Conservation (phyloP, 345 rosid species). For the Raphanus raphanistrum region DNA sequence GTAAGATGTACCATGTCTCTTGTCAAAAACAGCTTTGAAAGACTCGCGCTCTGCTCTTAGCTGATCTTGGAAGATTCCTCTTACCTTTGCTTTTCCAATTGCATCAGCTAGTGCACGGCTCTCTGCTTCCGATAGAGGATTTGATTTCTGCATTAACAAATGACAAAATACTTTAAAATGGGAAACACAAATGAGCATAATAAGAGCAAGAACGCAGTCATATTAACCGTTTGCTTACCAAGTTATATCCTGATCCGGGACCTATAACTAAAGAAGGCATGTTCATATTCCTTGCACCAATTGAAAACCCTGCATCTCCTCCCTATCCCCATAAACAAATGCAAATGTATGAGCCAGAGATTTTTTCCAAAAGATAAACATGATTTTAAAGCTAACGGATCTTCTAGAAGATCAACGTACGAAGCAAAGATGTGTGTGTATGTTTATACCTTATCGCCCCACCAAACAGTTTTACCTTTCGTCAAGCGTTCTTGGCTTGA, state of each 20-base stretch:
- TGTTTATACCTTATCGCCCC: conserved; percentile 82
- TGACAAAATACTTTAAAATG: not conserved
- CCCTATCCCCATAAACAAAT: conserved; percentile 39
- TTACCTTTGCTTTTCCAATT: conserved; percentile 49
- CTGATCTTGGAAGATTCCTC: conserved; percentile 68
- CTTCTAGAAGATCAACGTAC: not conserved
- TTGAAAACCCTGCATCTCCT: conserved; percentile 74
- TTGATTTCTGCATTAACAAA: conserved; percentile 57
- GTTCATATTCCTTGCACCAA: conserved; percentile 64
- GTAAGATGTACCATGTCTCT: conserved; percentile 51
- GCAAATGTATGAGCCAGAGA: conserved; percentile 4
- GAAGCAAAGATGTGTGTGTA: not conserved
- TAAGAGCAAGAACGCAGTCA: not conserved
- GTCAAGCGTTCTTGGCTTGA: conserved; percentile 50
- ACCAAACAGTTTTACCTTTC: conserved; percentile 69
- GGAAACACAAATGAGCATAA: not conserved
- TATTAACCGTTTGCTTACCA: conserved; percentile 48
- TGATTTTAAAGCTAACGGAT: not conserved
- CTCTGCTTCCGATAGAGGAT: conserved; percentile 60
- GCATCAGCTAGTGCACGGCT: conserved; percentile 34
- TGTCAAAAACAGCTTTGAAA: conserved; percentile 80
- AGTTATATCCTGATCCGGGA: conserved; percentile 88
- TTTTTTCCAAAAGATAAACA: not conserved
- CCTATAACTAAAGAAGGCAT: conserved; percentile 71
- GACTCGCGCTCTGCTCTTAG: conserved; percentile 82